Base-by-base conservation (phyloP, 2,329 filamentous ascomycete genomes). In the Mycosphaerella sp. region DNA sequence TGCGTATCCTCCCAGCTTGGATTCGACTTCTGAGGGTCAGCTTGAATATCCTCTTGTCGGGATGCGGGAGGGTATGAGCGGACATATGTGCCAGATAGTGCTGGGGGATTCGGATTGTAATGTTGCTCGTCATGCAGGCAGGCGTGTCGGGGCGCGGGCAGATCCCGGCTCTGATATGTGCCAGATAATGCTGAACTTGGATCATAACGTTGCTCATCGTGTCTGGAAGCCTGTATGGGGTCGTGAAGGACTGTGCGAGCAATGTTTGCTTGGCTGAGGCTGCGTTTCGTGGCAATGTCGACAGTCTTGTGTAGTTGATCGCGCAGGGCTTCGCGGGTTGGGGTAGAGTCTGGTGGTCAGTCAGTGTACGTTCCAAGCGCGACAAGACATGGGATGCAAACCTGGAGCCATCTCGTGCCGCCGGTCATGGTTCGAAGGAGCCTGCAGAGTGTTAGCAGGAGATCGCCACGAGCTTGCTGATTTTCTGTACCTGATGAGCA, bases 191-290 rank as follows among this genome's bases (percentile, higher is more conserved):
- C 21, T 17, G 44, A 36, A 13, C 35, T 47, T 18, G 13, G 12
- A 8, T 39, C 30, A n/a, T 17, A 35, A 14, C 1, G 21, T 7
- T 41, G n/a, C 14, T 48, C 13, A 10, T 41, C 16, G 18, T 37
- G 36, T 21, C 21, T 17, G 10, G 45, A 14, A 34, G 25, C 27
- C 10, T 55, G 61, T 16, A 68, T 61, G 4, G 66, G 63, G 44
- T 69, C 64, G 40, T 64, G 59, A 14, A 65, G 57, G 14, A 68
- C 66, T 13, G 59, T 62, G 13, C 66, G 60, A 35, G 53, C 43
- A 17, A 63, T 53, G 34, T 61, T 59, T 10, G 52, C 44, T 32
- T 62, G 62, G 49, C 62, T 65, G 25, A 54, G 43, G 28, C 54
- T 63, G 18, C 58, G 62, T 49, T 60, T 61, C 36, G 59, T 61